Percentiles rank a stretch among this genome's conserved stretches.
phyloP scores from a whole-genome alignment of 176 grass and related monocot genomes.

The Leersia perrieri region DNA sequence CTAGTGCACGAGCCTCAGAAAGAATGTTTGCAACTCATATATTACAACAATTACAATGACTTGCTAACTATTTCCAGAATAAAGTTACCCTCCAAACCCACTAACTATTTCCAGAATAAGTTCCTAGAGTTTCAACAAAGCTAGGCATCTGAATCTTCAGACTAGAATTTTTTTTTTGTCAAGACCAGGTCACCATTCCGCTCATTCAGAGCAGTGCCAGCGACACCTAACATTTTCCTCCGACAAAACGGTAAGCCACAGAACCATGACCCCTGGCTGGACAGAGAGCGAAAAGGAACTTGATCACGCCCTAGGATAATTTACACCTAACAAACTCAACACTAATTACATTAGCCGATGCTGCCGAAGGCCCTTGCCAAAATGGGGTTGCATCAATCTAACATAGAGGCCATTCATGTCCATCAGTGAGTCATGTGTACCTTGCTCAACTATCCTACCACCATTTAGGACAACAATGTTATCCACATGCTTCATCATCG shows the following conservation, averaged over 20 bases:
- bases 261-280: background rate
- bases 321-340: slow-evolving; percentile 56
- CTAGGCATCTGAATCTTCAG: slow-evolving; percentile 43
- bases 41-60: slow-evolving; percentile 55
- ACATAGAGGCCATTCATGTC: slow-evolving; percentile 94
- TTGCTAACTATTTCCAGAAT: slow-evolving; percentile 45
- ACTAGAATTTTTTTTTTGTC: slow-evolving; percentile 29
- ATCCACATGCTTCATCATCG: slow-evolving; percentile 99
- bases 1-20: slow-evolving; percentile 41
- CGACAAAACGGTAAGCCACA: background rate
- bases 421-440: slow-evolving; percentile 79
- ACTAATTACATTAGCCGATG: slow-evolving; percentile 80
- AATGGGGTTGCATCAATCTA: slow-evolving; percentile 99
- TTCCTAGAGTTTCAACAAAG: slow-evolving; percentile 40
- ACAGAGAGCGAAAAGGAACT: slow-evolving; percentile 21
- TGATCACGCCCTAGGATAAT: slow-evolving; percentile 50
- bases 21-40: slow-evolving; percentile 71
- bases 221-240: slow-evolving; percentile 8
- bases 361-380: slow-evolving; percentile 91
- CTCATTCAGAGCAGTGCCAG: slow-evolving; percentile 13
- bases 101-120: slow-evolving; percentile 45
- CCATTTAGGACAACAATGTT: slow-evolving; percentile 93
- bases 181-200: slow-evolving; percentile 32
- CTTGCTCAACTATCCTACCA: slow-evolving; percentile 96
- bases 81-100: slow-evolving; percentile 46